These are phyloP conservation scores for Glaciozyma antarctica DNA, from an alignment of 768 basidiomycete genomes.

Conservation along the genomic window DNA sequence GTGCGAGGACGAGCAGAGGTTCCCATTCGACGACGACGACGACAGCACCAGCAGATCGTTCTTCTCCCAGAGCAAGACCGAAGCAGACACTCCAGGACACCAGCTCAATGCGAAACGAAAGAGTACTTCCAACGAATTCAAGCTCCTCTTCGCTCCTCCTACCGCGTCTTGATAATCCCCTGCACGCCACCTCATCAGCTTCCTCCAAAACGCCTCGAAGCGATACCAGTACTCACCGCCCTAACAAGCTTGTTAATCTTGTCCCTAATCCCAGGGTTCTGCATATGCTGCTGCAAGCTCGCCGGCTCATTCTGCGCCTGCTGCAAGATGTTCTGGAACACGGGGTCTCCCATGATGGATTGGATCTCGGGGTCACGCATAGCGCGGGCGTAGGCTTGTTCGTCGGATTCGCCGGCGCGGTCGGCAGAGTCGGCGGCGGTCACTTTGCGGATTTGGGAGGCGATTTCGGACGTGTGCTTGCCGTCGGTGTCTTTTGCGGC, in stretches of 20 bases:
- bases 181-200: not conserved
- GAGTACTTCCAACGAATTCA: too few relatives aligned
- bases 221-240: conserved; percentile 40
- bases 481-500: conserved; percentile 65
- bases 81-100: too few relatives aligned
- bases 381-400: conserved; percentile 82
- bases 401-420: conserved; percentile 75
- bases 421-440: conserved; percentile 69
- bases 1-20: too few relatives aligned
- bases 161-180: not conserved
- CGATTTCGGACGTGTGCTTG: conserved; percentile 76
- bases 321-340: conserved; percentile 90
- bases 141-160: not conserved
- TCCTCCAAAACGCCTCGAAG: not conserved
- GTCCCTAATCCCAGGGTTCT: conserved; percentile 49
- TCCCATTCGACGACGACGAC: too few relatives aligned
- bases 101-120: too few relatives aligned
- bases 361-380: conserved; percentile 83
- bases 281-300: conserved; percentile 90
- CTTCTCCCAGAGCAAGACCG: too few relatives aligned
- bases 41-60: too few relatives aligned
- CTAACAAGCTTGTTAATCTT: conserved; percentile 74
- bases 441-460: conserved; percentile 66
- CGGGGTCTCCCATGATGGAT: conserved; percentile 76
- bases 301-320: conserved; percentile 84